Evolutionary conservation across 768 basidiomycete species (phyloP), one percentile per base, ranked within the genome.

Genomic region (Leccinum variicolor): DNA sequence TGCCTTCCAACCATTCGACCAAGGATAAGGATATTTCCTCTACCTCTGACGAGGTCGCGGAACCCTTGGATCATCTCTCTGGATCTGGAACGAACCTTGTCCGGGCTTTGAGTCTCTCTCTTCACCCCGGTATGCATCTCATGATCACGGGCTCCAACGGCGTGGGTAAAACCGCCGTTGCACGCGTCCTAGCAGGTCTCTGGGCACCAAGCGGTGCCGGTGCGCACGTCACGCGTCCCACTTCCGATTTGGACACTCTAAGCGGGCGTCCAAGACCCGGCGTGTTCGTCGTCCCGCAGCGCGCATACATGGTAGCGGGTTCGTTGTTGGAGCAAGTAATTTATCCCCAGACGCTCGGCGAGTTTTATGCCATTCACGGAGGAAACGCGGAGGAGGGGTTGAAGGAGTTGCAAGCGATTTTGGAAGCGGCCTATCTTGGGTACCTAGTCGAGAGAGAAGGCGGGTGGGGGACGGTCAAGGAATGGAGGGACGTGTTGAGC

Each of bases 111-210:
- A 85, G 79, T 45, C 67, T 97, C 26, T 69, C 74, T 9, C 79
- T 97, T 54, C 72, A 65, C 34, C 76, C 80, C 15, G 90, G 91
- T 3, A 90, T 96, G 73, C 94, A 97, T 66, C 75, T 95, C 7
- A 90, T 97, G 84, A 92, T 97, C 62, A 95, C 93, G 0, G 95
- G 94, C 1, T 87, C 88, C 54, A 96, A 94, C 65, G 94, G 94
- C 0, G 92, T 94, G 2, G 94, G 94, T 0, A 96, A 97, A 76
- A 93, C 91, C 0, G 84, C 91, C 9, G 84, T 95, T 28, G 92
- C 94, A 2, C 81, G 96, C 6, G 89, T 98, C 8, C 74, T 97
- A 9, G 93, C 94, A 0, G 90, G 92, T 3, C 75, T 98, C 6
- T 98, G 96, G 96, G 86, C 87, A 0, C 81, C 86, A 3, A 74